phyloP scores from a whole-genome alignment of 108 stramenopile species.

The Conticribra weissflogii region DNA sequence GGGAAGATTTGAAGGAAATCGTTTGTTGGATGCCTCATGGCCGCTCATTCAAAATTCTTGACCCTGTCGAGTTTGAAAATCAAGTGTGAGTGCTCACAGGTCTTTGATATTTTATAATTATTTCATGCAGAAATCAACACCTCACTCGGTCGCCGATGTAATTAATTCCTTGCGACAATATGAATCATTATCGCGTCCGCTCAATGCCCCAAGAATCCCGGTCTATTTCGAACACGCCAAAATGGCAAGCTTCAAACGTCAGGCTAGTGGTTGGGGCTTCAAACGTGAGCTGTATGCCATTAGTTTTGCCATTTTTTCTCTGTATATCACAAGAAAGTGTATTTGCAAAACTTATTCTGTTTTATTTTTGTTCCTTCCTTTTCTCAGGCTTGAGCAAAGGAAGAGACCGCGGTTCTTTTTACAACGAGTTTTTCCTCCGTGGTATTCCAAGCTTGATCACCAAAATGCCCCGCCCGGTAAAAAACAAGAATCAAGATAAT shows the following conservation, averaged over 20 bases:
- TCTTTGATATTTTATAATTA: too few species aligned
- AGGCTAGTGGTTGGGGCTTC: neutral
- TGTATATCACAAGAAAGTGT: too few species aligned
- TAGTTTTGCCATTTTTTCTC: too few species aligned
- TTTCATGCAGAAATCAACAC: too few species aligned
- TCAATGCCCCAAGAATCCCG: too few species aligned
- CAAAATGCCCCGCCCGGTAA: neutral
- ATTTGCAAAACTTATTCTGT: too few species aligned
- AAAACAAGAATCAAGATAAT: neutral
- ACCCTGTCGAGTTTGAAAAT: slow-evolving; percentile 56
- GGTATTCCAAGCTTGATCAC: neutral
- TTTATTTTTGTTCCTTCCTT: too few species aligned
- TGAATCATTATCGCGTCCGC: too few species aligned
- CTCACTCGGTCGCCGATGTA: too few species aligned
- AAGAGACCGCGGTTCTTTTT: neutral
- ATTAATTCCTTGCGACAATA: too few species aligned
- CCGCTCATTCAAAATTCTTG: slow-evolving; percentile 55
- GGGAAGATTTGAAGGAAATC: slow-evolving; percentile 47
- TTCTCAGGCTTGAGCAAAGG: neutral
- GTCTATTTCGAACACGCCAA: slow-evolving; percentile 60
- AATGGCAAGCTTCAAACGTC: slow-evolving; percentile 29
- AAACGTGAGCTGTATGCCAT: neutral
- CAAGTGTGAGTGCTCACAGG: too few species aligned
- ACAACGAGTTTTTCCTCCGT: neutral
- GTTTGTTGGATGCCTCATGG: slow-evolving; percentile 70